Conservation (phyloP, 148 eudicot genomes). For the Oxyria digyna region DNA sequence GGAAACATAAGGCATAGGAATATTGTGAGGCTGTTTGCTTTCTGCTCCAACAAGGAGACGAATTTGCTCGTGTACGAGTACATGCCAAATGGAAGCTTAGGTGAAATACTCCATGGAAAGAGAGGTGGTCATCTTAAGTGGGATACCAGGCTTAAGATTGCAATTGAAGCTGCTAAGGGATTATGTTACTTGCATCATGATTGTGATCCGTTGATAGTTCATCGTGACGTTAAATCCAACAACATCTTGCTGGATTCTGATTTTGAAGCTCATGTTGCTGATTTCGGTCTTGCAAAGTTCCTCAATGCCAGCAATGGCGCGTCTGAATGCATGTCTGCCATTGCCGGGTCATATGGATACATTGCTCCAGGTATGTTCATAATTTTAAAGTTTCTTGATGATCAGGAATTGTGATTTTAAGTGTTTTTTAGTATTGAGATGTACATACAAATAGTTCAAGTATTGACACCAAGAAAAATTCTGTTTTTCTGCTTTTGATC, state of each 20-base stretch:
- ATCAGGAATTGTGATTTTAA: too few species aligned
- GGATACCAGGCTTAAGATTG: conserved; percentile 46
- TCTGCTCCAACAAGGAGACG: conserved; percentile 49
- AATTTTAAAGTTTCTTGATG: too few species aligned
- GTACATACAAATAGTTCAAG: neutral
- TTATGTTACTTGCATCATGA: conserved; percentile 56
- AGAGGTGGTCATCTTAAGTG: conserved; percentile 32
- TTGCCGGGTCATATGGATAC: conserved; percentile 61
- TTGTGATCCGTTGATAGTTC: conserved; percentile 45
- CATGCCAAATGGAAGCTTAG: too few species aligned
- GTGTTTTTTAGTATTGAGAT: too few species aligned
- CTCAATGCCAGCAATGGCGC: conserved; percentile 28
- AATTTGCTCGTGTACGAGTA: conserved; percentile 49
- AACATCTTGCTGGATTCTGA: conserved; percentile 42
- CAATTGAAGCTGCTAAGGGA: conserved; percentile 49
- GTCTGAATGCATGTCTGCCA: conserved; percentile 56
- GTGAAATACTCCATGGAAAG: conserved; percentile 44
- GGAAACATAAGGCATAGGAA: conserved; percentile 50
- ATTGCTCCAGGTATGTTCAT: conserved; percentile 49
- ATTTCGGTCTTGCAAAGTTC: conserved; percentile 66
- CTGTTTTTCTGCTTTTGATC: neutral
- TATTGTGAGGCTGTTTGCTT: conserved; percentile 42
- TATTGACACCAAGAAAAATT: neutral
- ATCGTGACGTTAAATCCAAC: conserved; percentile 57
- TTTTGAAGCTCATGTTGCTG: conserved; percentile 66